Evolutionary conservation across 768 basidiomycete species (phyloP).

Genomic region (Cystofilobasidium capitatum): DNA sequence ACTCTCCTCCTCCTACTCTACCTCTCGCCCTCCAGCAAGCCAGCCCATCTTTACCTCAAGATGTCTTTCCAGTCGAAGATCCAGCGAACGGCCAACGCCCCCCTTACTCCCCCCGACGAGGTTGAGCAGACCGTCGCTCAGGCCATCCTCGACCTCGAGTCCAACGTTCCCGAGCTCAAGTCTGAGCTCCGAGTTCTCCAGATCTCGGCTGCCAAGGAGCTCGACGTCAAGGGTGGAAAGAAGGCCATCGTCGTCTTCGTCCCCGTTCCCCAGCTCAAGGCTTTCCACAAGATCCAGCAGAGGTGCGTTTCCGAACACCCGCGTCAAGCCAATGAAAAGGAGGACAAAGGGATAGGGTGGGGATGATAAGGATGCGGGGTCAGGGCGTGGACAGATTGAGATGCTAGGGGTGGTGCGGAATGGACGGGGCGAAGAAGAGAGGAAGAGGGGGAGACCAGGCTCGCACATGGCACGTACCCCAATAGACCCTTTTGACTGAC

Average conservation of each 20-base stretch:
- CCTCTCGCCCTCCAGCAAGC: background rate
- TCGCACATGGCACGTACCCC: background rate
- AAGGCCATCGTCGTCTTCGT: slow-evolving; percentile 99
- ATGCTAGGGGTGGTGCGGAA: background rate
- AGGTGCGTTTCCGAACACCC: slow-evolving; percentile 50
- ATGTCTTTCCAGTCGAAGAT: slow-evolving; percentile 56
- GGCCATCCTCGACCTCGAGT: slow-evolving; percentile 93
- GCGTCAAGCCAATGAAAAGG: background rate
- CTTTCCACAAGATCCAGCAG: slow-evolving; percentile 95
- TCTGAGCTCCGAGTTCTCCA: slow-evolving; percentile 86
- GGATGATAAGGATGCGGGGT: background rate
- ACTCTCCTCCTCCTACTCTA: background rate
- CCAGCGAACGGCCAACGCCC: slow-evolving; percentile 90
- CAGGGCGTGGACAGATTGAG: no score
- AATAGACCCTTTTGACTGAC: background rate
- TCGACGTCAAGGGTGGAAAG: slow-evolving; percentile 97
- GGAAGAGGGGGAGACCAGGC: background rate
- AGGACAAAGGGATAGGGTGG: background rate
- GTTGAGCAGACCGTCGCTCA: slow-evolving; percentile 43
- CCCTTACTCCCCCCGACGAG: slow-evolving; percentile 47
- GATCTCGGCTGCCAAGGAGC: slow-evolving; percentile 96
- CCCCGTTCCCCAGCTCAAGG: slow-evolving; percentile 92
- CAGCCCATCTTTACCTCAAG: slow-evolving; percentile 1
- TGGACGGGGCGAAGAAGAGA: background rate
- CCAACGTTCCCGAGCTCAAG: slow-evolving; percentile 97